phyloP scores from a whole-genome alignment of 179 eudicot species.

The Carnegiea gigantea region DNA sequence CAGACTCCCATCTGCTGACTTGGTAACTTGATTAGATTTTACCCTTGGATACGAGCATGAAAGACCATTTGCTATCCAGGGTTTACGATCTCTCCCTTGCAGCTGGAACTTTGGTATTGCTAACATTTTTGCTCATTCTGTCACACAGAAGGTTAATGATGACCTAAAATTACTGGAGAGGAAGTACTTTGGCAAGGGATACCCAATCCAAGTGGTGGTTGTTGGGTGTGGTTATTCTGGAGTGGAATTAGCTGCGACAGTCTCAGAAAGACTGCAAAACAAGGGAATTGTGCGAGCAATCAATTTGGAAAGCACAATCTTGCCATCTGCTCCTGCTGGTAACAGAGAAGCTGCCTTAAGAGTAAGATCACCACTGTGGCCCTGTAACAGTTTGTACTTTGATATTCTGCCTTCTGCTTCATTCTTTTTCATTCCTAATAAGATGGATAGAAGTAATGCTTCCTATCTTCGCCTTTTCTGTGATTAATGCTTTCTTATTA shows the following conservation, averaged over 20 bases:
- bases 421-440: neutral
- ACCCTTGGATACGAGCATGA: neutral
- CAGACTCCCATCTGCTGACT: neutral
- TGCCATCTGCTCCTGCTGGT: conserved; percentile 86
- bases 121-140: conserved; percentile 1
- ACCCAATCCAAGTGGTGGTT: conserved; percentile 65
- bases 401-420: neutral
- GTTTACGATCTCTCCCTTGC: neutral
- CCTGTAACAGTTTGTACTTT: neutral
- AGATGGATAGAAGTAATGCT: neutral
- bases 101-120: conserved; percentile 5
- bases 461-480: neutral
- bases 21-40: neutral
- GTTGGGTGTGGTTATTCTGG: conserved; percentile 99
- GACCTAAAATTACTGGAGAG: conserved; percentile 68
- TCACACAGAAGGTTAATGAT: conserved; percentile 69
- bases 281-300: conserved; percentile 87
- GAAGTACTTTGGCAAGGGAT: conserved; percentile 60
- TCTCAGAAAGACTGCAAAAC: conserved; percentile 81
- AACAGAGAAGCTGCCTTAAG: conserved; percentile 86
- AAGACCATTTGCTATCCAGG: neutral
- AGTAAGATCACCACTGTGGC: conserved; percentile 37
- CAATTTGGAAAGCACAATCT: conserved; percentile 59
- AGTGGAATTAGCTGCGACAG: conserved; percentile 91
- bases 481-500: neutral